phyloP scores from a whole-genome alignment of 306 rosid genomes.

The Prunus armeniaca region DNA sequence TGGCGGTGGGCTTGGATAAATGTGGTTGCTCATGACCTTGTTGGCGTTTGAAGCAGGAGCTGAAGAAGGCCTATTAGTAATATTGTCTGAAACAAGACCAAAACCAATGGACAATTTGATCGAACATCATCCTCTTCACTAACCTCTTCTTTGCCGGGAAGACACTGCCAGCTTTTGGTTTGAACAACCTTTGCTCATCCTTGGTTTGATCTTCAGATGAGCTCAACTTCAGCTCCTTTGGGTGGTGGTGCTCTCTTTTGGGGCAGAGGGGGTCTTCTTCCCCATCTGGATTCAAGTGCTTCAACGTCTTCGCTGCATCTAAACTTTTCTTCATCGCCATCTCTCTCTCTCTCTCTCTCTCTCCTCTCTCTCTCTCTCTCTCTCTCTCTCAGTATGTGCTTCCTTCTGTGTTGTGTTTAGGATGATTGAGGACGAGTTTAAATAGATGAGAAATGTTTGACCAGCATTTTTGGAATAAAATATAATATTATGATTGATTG shows the following conservation, averaged over 20 bases:
- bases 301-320: too few species aligned
- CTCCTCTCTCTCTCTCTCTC: too few species aligned
- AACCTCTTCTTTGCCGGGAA: not conserved
- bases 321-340: too few species aligned
- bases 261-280: not conserved
- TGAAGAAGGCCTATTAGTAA: too few species aligned
- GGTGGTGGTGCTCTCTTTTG: too few species aligned
- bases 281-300: not conserved
- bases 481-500: too few species aligned
- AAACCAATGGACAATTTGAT: not conserved
- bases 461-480: too few species aligned
- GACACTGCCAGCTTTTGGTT: not conserved
- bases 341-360: too few species aligned
- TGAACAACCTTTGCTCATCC: not conserved
- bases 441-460: too few species aligned
- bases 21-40: not conserved
- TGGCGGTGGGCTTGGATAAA: not conserved
- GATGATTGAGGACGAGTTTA: too few species aligned
- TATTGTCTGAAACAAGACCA: not conserved
- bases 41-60: not conserved
- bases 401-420: too few species aligned
- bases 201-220: not conserved
- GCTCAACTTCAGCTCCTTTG: not conserved
- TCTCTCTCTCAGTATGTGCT: too few species aligned
- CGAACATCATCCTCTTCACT: not conserved